These are phyloP conservation scores for Aspergillus quadricinctus DNA, from an alignment of 2,329 filamentous ascomycete genomes.

Conservation along the genomic window DNA sequence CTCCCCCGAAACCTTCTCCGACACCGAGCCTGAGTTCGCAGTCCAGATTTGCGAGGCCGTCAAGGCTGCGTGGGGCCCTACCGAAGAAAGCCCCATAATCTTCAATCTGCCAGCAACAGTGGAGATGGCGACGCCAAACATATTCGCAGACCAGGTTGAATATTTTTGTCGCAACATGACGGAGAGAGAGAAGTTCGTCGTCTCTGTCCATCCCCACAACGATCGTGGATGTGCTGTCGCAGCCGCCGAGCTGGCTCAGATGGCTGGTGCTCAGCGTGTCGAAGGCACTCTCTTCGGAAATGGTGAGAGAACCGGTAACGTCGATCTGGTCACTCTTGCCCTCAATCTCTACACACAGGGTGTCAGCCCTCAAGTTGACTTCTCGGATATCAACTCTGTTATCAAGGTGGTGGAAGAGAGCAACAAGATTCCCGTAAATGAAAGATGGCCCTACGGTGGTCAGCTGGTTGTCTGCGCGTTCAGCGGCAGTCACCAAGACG, in stretches of 20 bases:
- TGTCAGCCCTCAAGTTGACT: slow-evolving; percentile 78
- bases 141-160: slow-evolving; percentile 95
- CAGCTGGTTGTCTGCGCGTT: slow-evolving; percentile 91
- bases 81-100: slow-evolving; percentile 75
- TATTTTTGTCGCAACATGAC: slow-evolving; percentile 85
- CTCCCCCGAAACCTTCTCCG: slow-evolving; percentile 68
- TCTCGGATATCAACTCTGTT: slow-evolving; percentile 79
- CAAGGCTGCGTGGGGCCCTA: slow-evolving; percentile 87
- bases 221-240: slow-evolving; percentile 87
- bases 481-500: slow-evolving; percentile 88
- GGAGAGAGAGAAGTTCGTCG: slow-evolving; percentile 79
- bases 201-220: slow-evolving; percentile 92
- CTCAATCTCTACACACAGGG: slow-evolving; percentile 96
- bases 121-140: slow-evolving; percentile 89
- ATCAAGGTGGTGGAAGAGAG: slow-evolving; percentile 87
- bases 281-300: slow-evolving; percentile 94
- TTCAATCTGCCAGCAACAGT: slow-evolving; percentile 97
- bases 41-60: slow-evolving; percentile 85
- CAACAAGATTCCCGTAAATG: slow-evolving; percentile 92
- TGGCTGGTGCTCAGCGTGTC: slow-evolving; percentile 92
- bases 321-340: slow-evolving; percentile 86
- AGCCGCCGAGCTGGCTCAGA: slow-evolving; percentile 86
- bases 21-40: slow-evolving; percentile 78
- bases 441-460: slow-evolving; percentile 84
- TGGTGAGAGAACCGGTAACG: slow-evolving; percentile 91